Percentiles rank a stretch among this genome's conserved stretches.
These are phyloP conservation scores for Picochlorum sp. DNA, from an alignment of 139 green algal species.

Conservation along the genomic window DNA sequence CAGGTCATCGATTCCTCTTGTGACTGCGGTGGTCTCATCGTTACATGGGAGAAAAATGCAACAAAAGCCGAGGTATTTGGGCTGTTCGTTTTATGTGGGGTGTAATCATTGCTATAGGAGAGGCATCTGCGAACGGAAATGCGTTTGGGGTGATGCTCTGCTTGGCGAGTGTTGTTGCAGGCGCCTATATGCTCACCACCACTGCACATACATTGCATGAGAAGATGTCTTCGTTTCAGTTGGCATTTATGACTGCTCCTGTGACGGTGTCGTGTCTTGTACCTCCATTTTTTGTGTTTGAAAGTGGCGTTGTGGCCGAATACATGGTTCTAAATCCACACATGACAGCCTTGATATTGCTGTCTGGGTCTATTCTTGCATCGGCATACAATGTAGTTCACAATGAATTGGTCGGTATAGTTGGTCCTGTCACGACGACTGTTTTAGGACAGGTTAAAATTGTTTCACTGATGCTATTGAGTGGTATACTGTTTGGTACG, in stretches of 20 bases:
- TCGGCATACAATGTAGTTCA: constrained; percentile 5
- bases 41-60: neutral
- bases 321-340: neutral
- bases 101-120: constrained; percentile 3
- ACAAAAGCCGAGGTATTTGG: neutral
- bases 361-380: neutral
- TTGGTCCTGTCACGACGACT: constrained; percentile 4
- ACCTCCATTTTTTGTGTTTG: neutral
- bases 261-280: neutral
- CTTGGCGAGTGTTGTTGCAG: constrained; percentile 4
- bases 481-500: constrained; percentile 6
- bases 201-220: neutral
- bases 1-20: constrained; percentile 5
- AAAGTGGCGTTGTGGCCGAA: neutral
- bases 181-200: neutral
- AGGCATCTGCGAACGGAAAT: constrained; percentile 4
- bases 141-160: constrained; percentile 4
- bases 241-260: constrained; percentile 7
- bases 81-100: neutral
- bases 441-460: constrained; percentile 8
- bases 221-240: constrained; percentile 3
- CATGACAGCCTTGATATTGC: neutral
- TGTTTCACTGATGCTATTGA: constrained; percentile 8
- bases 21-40: neutral
- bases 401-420: constrained; percentile 8